phyloP scores from a whole-genome alignment of 2,329 filamentous ascomycete species.

The Gnomoniopsis sp. region DNA sequence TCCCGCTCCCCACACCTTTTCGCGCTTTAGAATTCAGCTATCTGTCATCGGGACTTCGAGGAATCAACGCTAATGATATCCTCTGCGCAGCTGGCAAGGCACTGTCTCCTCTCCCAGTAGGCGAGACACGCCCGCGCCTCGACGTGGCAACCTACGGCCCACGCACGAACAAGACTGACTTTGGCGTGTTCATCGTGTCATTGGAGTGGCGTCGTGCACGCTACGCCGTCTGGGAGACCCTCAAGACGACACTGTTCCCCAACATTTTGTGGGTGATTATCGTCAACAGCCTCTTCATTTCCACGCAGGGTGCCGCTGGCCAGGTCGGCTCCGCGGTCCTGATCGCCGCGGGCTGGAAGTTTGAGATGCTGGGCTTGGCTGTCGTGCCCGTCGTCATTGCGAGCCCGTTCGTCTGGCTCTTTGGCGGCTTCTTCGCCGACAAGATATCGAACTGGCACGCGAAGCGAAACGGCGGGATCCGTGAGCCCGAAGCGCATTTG shows the following conservation, averaged over 20 bases:
- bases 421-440: slow-evolving; percentile 33
- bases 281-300: slow-evolving; percentile 25
- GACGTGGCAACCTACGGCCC: slow-evolving; percentile 24
- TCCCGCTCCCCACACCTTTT: not conserved
- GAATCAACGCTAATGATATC: not conserved
- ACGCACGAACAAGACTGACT: slow-evolving; percentile 23
- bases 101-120: slow-evolving; percentile 22
- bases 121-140: slow-evolving; percentile 25
- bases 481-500: slow-evolving; percentile 26
- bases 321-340: slow-evolving; percentile 23
- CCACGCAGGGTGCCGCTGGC: slow-evolving; percentile 22
- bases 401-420: slow-evolving; percentile 22
- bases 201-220: slow-evolving; percentile 22
- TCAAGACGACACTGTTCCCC: slow-evolving; percentile 27
- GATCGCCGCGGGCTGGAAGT: slow-evolving; percentile 26
- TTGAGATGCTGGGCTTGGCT: slow-evolving; percentile 24
- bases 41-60: not conserved
- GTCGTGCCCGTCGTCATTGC: slow-evolving; percentile 22
- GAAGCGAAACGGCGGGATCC: slow-evolving; percentile 19
- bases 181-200: slow-evolving; percentile 26
- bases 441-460: slow-evolving; percentile 23
- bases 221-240: slow-evolving; percentile 21
- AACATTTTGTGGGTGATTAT: slow-evolving; percentile 28
- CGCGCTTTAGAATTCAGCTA: not conserved
- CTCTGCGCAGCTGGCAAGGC: slow-evolving; percentile 22